phyloP scores from a whole-genome alignment of 805 yeast genomes.

The Torulaspora quercuum region DNA sequence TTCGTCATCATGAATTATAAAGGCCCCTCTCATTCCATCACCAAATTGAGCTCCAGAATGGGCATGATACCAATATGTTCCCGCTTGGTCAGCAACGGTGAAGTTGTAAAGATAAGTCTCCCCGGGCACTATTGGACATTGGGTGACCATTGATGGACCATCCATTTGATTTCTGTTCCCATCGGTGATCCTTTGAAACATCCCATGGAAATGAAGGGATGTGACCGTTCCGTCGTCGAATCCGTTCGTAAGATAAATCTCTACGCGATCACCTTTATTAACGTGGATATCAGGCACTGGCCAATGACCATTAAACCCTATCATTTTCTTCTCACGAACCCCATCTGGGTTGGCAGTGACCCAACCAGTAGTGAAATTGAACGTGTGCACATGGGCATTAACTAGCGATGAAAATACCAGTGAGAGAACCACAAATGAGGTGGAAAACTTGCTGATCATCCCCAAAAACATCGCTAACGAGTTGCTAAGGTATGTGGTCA shows the following conservation, averaged over 20 bases:
- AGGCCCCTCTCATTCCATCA: conserved; percentile 70
- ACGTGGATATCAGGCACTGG: conserved; percentile 69
- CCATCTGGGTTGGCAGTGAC: conserved; percentile 69
- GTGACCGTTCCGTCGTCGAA: conserved; percentile 47
- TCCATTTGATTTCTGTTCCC: conserved; percentile 53
- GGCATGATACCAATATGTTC: conserved; percentile 84
- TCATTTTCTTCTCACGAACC: conserved; percentile 48
- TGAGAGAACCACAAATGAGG: not conserved
- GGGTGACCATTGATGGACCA: conserved; percentile 77
- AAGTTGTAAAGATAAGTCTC: conserved; percentile 66
- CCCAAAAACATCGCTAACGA: no score
- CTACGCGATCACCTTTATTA: conserved; percentile 58
- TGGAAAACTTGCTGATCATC: not conserved
- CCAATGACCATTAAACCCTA: conserved; percentile 69
- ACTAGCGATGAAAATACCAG: conserved; percentile 6
- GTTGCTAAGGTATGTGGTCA: no score
- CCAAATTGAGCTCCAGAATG: conserved; percentile 75
- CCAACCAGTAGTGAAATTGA: conserved; percentile 58
- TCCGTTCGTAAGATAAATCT: conserved; percentile 60
- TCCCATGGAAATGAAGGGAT: conserved; percentile 75
- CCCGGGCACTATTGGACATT: conserved; percentile 73
- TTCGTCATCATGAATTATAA: conserved; percentile 57
- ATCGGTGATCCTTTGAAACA: conserved; percentile 58
- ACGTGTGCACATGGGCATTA: conserved; percentile 45
- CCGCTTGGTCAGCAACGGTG: conserved; percentile 62